Conservation (phyloP, 495 filamentous ascomycete species). For the Penicillium desertorum region DNA sequence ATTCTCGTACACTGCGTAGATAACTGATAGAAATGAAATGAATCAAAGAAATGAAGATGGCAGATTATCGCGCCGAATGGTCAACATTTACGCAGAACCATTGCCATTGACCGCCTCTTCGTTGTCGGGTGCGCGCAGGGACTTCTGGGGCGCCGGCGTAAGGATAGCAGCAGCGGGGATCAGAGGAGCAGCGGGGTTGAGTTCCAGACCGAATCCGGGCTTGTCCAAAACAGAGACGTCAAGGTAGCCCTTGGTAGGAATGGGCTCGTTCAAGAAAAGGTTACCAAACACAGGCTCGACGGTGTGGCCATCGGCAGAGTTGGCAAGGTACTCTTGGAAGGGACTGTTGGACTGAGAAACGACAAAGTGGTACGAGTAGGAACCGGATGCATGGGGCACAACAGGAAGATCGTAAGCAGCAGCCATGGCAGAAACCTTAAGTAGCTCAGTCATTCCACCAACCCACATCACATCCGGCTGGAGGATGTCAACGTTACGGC, state of each 20-base stretch:
- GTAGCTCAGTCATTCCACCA: slow-evolving; percentile 86
- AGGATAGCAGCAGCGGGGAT: slow-evolving; percentile 71
- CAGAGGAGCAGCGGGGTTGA: slow-evolving; percentile 77
- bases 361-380: slow-evolving; percentile 94
- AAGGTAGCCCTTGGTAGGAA: slow-evolving; percentile 77
- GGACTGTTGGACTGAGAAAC: slow-evolving; percentile 86
- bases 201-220: slow-evolving; percentile 84
- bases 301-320: slow-evolving; percentile 83
- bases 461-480: slow-evolving; percentile 98
- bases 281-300: slow-evolving; percentile 90
- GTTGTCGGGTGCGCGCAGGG: slow-evolving; percentile 48
- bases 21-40: slow-evolving; percentile 9
- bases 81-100: slow-evolving; percentile 14
- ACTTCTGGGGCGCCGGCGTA: slow-evolving; percentile 65
- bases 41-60: slow-evolving; percentile 11
- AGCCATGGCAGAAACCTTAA: slow-evolving; percentile 84
- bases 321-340: slow-evolving; percentile 93
- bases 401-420: slow-evolving; percentile 91
- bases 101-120: slow-evolving; percentile 34
- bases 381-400: slow-evolving; percentile 88
- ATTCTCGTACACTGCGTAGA: slow-evolving; percentile 1
- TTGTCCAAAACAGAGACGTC: slow-evolving; percentile 77
- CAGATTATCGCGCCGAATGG: slow-evolving; percentile 4
- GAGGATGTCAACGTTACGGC: slow-evolving; percentile 87
- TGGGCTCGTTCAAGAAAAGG: slow-evolving; percentile 86